Percentiles rank a stretch among this genome's conserved stretches.
phyloP scores from a whole-genome alignment of 768 basidiomycete genomes.

The Kwoniella mangroviensis region DNA sequence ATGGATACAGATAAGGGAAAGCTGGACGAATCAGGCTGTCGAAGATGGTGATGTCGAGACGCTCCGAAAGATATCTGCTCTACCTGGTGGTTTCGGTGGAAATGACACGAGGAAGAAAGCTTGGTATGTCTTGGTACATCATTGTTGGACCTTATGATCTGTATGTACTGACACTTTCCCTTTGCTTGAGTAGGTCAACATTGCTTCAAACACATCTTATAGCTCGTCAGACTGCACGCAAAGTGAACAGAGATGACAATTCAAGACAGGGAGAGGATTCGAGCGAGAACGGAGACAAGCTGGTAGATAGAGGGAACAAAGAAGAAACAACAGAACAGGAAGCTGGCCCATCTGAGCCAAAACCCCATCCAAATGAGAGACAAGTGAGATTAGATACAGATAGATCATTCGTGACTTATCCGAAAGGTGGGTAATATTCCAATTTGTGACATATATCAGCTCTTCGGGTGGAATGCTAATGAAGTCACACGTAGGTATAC shows the following conservation, averaged over 20 bases:
- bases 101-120: conserved; percentile 48
- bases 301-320: neutral
- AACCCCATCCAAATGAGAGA: conserved; percentile 66
- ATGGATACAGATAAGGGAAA: conserved; percentile 40
- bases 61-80: conserved; percentile 47
- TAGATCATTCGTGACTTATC: conserved; percentile 90
- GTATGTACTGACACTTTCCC: too few species aligned
- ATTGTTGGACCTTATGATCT: too few species aligned
- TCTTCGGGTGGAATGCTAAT: neutral
- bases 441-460: neutral
- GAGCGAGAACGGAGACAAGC: neutral
- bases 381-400: conserved; percentile 89
- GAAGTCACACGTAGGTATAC: conserved; percentile 40
- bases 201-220: conserved; percentile 12
- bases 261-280: neutral
- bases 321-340: neutral
- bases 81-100: conserved; percentile 55
- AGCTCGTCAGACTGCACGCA: neutral
- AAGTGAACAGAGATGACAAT: neutral
- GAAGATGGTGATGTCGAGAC: conserved; percentile 35
- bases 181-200: neutral
- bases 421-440: conserved; percentile 68
- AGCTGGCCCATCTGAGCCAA: conserved; percentile 9
- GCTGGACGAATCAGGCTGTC: conserved; percentile 44
- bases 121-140: conserved; percentile 46